Evolutionary conservation across 2,329 filamentous ascomycete species (phyloP), one percentile per base, ranked within the genome.

Genomic region (Colletotrichum sp.): DNA sequence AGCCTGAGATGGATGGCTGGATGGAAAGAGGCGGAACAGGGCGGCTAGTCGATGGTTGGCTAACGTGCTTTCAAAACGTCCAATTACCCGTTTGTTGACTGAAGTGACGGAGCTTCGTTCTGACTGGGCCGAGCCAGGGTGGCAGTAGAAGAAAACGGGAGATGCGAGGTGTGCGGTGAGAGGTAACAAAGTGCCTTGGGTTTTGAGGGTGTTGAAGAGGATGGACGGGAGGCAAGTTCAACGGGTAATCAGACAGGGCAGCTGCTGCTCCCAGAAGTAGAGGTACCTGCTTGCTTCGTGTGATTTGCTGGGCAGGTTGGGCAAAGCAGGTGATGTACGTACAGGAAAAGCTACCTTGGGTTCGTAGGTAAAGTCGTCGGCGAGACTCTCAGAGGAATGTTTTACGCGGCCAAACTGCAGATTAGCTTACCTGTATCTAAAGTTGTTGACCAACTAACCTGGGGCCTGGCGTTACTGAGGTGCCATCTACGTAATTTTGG

Each of bases 11-110:
- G 61, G 30, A 34, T 15, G 18, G 52, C n/a, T 52, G 39, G 34
- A 65, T 72, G 70, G 71, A 55, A 73, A 69, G 74, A 69, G 65
- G 68, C 70, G 74, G 70, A 69, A 69, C 64, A 55, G 28, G 43
- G 57, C 70, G 70, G 69, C 69, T 67, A 48, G 43, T 26, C 32
- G 34, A 24, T 63, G 73, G 69, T 68, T 55, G 63, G 63, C 36
- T 36, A 16, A 6, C 9, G 55, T 52, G 48, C 55, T 10, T 59
- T 39, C n/a, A 5, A n/a, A 13, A 43, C 61, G 15, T 36, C n/a
- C 39, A 18, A 36, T 64, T 52, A 24, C 60, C 13, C 48, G 48
- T 67, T 72, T 67, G 39, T 67, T 59, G 28, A 64, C 43, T 55
- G 34, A 34, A 43, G 36, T 70, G 67, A 61, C 21, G 72, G 59